Conservation (phyloP, 176 grass and related monocot genomes). For the Rhynchospora pubera region DNA sequence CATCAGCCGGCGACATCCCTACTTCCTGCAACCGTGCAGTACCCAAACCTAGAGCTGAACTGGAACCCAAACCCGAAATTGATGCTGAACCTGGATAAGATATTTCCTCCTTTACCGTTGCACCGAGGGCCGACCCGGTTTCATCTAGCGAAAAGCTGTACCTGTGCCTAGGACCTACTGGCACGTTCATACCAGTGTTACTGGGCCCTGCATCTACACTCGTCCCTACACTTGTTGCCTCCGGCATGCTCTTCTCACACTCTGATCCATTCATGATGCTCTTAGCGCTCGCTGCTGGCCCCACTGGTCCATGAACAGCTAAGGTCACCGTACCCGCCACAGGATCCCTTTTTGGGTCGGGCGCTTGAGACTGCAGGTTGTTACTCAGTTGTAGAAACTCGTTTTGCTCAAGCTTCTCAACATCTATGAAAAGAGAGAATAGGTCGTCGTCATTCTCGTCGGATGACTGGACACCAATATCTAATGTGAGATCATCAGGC, state of each 20-base stretch:
- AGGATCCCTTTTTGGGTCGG: background rate
- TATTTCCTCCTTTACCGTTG: constrained; percentile 38
- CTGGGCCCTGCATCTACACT: background rate
- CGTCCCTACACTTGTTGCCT: background rate
- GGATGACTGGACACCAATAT: constrained; percentile 29
- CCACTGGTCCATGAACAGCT: constrained; percentile 27
- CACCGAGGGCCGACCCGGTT: constrained; percentile 19
- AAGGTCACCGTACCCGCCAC: constrained; percentile 12
- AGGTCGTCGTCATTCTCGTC: constrained; percentile 67
- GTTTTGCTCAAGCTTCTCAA: constrained; percentile 48
- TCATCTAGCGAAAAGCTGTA: constrained; percentile 70
- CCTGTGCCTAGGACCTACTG: constrained; percentile 39
- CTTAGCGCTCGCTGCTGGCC: background rate
- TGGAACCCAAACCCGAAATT: background rate
- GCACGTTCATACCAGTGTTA: background rate
- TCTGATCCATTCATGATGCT: background rate
- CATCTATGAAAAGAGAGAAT: constrained; percentile 51
- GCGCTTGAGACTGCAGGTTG: background rate
- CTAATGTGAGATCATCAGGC: constrained; percentile 48
- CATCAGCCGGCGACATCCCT: constrained; percentile 30
- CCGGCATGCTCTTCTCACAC: background rate
- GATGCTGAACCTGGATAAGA: constrained; percentile 13
- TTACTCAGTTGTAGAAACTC: constrained; percentile 3
- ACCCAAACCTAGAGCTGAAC: background rate
- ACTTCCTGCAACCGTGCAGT: constrained; percentile 16